phyloP scores from a whole-genome alignment of 345 rosid genomes.

The Pugionium dolabratum region DNA sequence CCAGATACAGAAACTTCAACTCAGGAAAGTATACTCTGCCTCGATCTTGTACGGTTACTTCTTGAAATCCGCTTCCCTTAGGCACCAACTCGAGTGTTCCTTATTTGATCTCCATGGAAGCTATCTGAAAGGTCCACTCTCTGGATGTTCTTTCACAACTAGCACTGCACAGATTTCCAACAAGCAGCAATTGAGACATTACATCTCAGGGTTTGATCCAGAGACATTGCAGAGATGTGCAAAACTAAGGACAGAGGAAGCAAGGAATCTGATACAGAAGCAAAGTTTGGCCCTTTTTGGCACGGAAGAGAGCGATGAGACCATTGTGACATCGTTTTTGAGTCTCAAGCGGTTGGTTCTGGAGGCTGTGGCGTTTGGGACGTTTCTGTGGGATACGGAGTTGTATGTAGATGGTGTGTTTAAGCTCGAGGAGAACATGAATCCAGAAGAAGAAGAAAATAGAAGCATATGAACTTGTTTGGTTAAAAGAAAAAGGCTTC shows the following conservation, averaged over 20 bases:
- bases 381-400: conserved; percentile 94
- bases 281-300: conserved; percentile 76
- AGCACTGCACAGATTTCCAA: conserved; percentile 16
- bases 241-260: conserved; percentile 67
- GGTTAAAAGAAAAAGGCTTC: conserved; percentile 4
- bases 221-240: conserved; percentile 73
- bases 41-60: conserved; percentile 86
- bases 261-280: conserved; percentile 65
- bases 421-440: conserved; percentile 58
- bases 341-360: conserved; percentile 84
- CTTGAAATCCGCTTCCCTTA: conserved; percentile 72
- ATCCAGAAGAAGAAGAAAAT: conserved; percentile 37
- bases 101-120: conserved; percentile 40
- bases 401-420: conserved; percentile 59
- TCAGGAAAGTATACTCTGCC: conserved; percentile 57
- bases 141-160: conserved; percentile 43
- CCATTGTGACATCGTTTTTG: conserved; percentile 71
- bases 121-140: conserved; percentile 50
- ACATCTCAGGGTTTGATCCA: conserved; percentile 65
- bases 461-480: conserved; percentile 33
- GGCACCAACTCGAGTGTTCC: conserved; percentile 63
- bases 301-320: conserved; percentile 51
- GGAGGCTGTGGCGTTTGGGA: conserved; percentile 94
- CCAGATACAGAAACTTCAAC: conserved; percentile 52
- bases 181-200: conserved; percentile 54